Evolutionary conservation across 2,329 filamentous ascomycete species (phyloP).

Genomic region (Fusarium algeriense): DNA sequence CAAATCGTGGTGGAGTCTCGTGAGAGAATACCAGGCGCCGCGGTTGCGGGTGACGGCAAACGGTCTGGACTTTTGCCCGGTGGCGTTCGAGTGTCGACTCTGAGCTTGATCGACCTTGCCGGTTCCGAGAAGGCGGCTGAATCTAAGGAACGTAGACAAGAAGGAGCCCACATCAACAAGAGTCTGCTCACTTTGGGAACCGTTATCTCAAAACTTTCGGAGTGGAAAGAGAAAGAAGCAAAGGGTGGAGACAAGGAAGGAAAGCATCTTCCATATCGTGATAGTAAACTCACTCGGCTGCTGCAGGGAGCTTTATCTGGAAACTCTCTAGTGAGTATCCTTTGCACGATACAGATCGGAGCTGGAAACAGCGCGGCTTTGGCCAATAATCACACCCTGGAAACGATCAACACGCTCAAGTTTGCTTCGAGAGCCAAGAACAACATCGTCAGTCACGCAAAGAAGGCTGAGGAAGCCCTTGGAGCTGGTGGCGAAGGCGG

Average conservation of each 20-base stretch:
- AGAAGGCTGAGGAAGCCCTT: slow-evolving; percentile 90
- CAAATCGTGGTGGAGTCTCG: slow-evolving; percentile 98
- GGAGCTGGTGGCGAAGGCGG: slow-evolving; percentile 85
- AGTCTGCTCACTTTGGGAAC: slow-evolving; percentile 94
- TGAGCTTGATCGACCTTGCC: slow-evolving; percentile 95
- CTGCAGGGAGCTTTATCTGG: slow-evolving; percentile 93
- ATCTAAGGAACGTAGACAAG: slow-evolving; percentile 90
- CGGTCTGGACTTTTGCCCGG: slow-evolving; percentile 80
- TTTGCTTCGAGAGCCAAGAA: slow-evolving; percentile 98
- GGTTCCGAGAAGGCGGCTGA: slow-evolving; percentile 97
- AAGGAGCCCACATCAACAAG: slow-evolving; percentile 99
- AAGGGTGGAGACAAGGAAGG: slow-evolving; percentile 82
- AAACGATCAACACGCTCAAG: slow-evolving; percentile 96
- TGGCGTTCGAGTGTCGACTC: slow-evolving; percentile 92
- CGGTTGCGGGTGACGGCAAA: slow-evolving; percentile 61
- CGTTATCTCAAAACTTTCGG: slow-evolving; percentile 93
- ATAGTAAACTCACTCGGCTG: slow-evolving; percentile 95
- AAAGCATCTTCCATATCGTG: slow-evolving; percentile 94
- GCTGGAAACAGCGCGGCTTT: slow-evolving; percentile 77
- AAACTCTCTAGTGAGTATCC: slow-evolving; percentile 94
- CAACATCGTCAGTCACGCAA: slow-evolving; percentile 96
- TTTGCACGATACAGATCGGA: slow-evolving; percentile 96
- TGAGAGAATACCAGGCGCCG: slow-evolving; percentile 77
- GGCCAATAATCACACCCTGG: slow-evolving; percentile 80
- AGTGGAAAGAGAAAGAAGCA: slow-evolving; percentile 84